Evolutionary conservation across 345 rosid species (phyloP), one percentile per base, ranked within the genome.

Genomic region (Eucalyptus rudis): DNA sequence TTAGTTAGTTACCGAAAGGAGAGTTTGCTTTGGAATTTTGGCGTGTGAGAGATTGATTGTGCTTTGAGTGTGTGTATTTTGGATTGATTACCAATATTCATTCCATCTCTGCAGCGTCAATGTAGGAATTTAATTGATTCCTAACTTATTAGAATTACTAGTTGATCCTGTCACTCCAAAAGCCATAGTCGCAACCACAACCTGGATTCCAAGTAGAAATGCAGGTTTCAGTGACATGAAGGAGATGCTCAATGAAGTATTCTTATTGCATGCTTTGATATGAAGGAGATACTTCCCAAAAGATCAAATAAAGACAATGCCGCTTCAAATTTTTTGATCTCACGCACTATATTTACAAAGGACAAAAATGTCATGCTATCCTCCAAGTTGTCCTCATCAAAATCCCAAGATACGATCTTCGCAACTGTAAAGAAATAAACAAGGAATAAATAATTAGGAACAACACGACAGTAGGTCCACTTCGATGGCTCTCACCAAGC

Each of bases 181-280:
- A 71, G 99, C 98, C 88, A 97, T 91, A n/a, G 98, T 97, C 25
- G 99, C 98, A 84, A 96, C 96, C 49, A 97, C 96, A 89, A 96
- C 97, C 98, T 95, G 89, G 62, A 88, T 66, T n/a, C 44, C 25
- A 86, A 6, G 47, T 76, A 49, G 31, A 76, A 54, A 90, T 45
- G 49, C 49, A 59, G 52, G 27, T 81, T 29, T 40, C 59, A 86
- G 33, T 43, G n/a, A 43, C 52, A 16, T 31, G 66, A 52, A 33
- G 43, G 44, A 33, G 52, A 31, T 86, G 31, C 43, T n/a, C 5
- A 27, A 24, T 44, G 49, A 25, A 44, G 2, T 14, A 2, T 29
- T 64, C 68, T 27, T 62, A 62, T 62, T 62, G 71, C 71, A 29
- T 29, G 71, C 15, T 62, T n/a, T 62, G 71, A 62, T 62, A 62